A percentile compares a stretch with the other conserved stretches of the same genome.
Evolutionary conservation across 2,329 filamentous ascomycete species (phyloP).

Genomic region (Dactylellina parvicollis): DNA sequence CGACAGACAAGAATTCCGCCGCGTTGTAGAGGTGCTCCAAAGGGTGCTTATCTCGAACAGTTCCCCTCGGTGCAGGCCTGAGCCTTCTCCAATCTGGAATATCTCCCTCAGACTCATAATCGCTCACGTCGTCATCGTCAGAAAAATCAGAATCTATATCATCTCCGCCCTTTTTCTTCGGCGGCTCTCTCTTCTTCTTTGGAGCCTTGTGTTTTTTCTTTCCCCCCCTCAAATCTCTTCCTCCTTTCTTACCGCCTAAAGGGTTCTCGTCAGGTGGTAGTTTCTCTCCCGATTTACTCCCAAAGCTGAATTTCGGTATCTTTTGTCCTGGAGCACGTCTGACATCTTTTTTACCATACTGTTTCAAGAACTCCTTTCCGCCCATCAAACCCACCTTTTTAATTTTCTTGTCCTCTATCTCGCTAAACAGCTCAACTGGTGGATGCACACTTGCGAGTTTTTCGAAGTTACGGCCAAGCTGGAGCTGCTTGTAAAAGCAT

Average conservation of each 20-base stretch:
- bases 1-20: slow-evolving; percentile 24
- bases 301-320: too few relatives aligned
- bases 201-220: neutral
- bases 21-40: neutral
- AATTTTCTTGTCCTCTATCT: slow-evolving; percentile 6
- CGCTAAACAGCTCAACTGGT: slow-evolving; percentile 24
- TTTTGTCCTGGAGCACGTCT: neutral
- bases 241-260: neutral
- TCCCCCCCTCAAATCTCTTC: neutral
- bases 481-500: slow-evolving; percentile 23
- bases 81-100: slow-evolving; percentile 35
- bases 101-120: neutral
- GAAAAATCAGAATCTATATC: neutral
- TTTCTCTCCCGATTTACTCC: neutral
- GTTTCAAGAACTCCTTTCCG: neutral
- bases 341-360: slow-evolving; percentile 15
- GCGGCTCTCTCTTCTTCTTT: neutral
- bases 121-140: neutral
- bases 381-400: slow-evolving; percentile 29
- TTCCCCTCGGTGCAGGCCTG: slow-evolving; percentile 11
- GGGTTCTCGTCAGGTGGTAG: neutral
- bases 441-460: slow-evolving; percentile 20
- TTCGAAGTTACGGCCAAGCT: slow-evolving; percentile 13
- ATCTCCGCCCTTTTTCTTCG: neutral
- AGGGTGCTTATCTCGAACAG: neutral